These are phyloP conservation scores for Penicillium brevicompactum DNA, from an alignment of 2,329 filamentous ascomycete genomes.

Conservation along the genomic window DNA sequence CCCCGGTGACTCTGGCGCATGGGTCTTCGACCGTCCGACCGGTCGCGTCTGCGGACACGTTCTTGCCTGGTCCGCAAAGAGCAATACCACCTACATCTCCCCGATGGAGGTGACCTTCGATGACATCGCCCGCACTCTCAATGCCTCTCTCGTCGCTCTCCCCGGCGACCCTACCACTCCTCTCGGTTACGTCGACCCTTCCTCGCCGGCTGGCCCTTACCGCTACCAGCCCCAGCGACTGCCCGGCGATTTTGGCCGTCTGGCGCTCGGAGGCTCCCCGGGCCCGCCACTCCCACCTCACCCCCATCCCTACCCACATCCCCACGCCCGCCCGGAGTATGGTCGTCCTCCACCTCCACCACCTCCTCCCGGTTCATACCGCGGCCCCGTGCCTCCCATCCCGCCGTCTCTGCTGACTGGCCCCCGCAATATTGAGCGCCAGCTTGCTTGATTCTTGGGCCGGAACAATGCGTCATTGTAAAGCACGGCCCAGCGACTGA, in stretches of 20 bases:
- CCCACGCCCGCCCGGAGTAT: constrained; percentile 10
- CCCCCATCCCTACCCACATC: constrained; percentile 12
- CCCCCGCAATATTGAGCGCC: constrained; percentile 40
- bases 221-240: constrained; percentile 22
- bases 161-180: constrained; percentile 53
- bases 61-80: constrained; percentile 80
- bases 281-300: constrained; percentile 15
- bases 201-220: constrained; percentile 13
- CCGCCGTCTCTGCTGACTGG: constrained; percentile 23
- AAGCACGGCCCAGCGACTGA: background rate
- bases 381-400: constrained; percentile 21
- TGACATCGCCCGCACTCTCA: constrained; percentile 79
- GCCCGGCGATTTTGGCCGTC: constrained; percentile 20
- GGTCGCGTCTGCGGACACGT: constrained; percentile 87
- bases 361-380: constrained; percentile 13
- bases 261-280: constrained; percentile 8
- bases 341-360: constrained; percentile 17
- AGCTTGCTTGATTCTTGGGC: constrained; percentile 34
- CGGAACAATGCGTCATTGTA: background rate
- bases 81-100: constrained; percentile 84
- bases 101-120: constrained; percentile 89
- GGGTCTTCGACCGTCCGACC: constrained; percentile 80
- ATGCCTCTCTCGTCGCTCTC: constrained; percentile 69
- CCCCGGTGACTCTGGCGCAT: constrained; percentile 89
- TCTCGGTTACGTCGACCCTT: constrained; percentile 21